These are phyloP conservation scores for Leishmania tropica DNA, from an alignment of 208 protist genomes.

Conservation along the genomic window DNA sequence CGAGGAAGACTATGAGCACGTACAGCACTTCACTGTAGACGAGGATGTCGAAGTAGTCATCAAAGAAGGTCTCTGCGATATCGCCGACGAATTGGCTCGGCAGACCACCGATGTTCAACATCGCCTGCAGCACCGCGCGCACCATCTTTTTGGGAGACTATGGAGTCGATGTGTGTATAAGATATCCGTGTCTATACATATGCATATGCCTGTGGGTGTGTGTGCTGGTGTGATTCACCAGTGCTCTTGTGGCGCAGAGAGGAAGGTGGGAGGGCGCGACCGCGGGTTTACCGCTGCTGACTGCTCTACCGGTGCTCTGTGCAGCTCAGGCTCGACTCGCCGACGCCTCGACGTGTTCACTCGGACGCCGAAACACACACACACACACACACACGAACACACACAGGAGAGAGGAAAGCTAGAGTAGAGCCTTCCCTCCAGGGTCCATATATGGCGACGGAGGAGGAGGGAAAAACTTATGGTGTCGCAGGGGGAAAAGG, in stretches of 20 bases:
- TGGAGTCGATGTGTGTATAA: background rate
- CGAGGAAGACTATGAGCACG: conserved; percentile 61
- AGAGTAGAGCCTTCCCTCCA: background rate
- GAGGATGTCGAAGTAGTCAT: conserved; percentile 53
- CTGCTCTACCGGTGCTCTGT: too few species aligned
- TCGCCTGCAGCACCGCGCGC: conserved; percentile 18
- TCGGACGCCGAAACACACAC: too few species aligned
- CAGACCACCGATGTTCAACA: conserved; percentile 42
- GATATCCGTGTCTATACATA: background rate
- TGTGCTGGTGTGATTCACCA: background rate
- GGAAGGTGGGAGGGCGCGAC: background rate
- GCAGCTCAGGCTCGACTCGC: too few species aligned
- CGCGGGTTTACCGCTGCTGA: too few species aligned
- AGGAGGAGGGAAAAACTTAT: background rate
- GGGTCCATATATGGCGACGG: too few species aligned
- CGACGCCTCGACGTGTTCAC: too few species aligned
- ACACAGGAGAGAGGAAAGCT: background rate
- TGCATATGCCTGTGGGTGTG: background rate
- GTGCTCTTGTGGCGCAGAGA: too few species aligned
- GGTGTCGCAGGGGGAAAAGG: background rate
- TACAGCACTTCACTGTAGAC: conserved; percentile 56
- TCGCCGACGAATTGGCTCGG: conserved; percentile 44
- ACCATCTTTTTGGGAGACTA: conserved; percentile 6
- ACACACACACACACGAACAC: too few species aligned
- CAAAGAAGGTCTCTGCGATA: conserved; percentile 38